Base-by-base conservation (phyloP, 495 filamentous ascomycete genomes). In the Haplographium delicatum region DNA sequence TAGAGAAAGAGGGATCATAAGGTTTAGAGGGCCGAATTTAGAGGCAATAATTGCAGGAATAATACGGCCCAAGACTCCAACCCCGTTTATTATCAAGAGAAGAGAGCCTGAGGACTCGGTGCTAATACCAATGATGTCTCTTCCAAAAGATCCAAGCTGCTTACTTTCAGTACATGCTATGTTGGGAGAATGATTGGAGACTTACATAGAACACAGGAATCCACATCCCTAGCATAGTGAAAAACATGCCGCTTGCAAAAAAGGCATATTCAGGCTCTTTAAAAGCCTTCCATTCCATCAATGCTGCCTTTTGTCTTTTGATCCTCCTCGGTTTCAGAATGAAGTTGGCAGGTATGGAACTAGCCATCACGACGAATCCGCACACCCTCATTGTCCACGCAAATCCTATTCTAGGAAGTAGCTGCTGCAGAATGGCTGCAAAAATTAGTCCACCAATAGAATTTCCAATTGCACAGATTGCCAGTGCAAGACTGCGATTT, bases 381-480 rank as follows among this genome's bases (percentile, higher is more conserved):
- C 43, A 40, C 39, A 91, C 68, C 2, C 75, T 71, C 40, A 93
- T 75, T 0, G 88, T 85, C 88, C 87, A 90, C 5, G 70, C 72
- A 62, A 91, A 94, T 28, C 89, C 89, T n/a, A 86, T 66, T 1
- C 51, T 62, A 0, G 84, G 82, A 5, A 90, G 56, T 23, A 94
- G 67, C 37, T 78, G 73, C 56, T 83, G 76, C 13, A 85, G 79
- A 33, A 95, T 80, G 20, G 77, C 70, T 0, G 88, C 84, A 53
- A 88, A 89, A 1, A 95, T 65, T 4, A 95, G 60, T 1, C 89
- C 89, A 4, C 91, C 89, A 0, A 81, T 82, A 0, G 81, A 84
- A 19, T 74, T 80, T 0, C 90, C 90, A 11, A 71, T 75, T 0
- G 85, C 83, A 0, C 68, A 71, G 13, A 88, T 62, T 2, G 82